Evolutionary conservation across 306 rosid genomes (phyloP).

Genomic region (Heteromeles arbutifolia): DNA sequence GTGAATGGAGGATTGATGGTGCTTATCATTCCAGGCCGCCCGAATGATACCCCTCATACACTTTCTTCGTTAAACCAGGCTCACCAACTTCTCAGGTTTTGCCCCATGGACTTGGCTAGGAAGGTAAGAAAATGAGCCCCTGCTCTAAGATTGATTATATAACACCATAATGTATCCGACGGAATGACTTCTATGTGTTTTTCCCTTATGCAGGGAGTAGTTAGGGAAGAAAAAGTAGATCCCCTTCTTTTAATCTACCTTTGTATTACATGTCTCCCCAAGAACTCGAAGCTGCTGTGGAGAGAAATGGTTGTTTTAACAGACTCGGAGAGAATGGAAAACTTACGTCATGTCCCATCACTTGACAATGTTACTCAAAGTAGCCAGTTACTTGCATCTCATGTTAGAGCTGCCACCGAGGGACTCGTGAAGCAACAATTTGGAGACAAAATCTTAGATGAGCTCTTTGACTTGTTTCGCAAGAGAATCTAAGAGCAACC

Average conservation of each 20-base stretch:
- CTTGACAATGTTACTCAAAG: background rate
- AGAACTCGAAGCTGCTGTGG: background rate
- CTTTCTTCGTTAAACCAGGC: background rate
- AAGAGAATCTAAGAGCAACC: background rate
- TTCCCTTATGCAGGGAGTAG: background rate
- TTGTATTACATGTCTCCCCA: background rate
- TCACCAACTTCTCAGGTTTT: slow-evolving; percentile 1
- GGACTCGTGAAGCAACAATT: background rate
- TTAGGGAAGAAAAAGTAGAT: background rate
- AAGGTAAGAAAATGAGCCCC: slow-evolving; percentile 10
- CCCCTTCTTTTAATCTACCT: background rate
- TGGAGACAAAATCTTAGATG: background rate
- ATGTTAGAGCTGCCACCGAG: background rate
- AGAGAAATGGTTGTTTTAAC: background rate
- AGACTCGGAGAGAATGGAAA: background rate
- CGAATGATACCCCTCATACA: background rate
- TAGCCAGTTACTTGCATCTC: background rate
- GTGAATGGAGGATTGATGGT: slow-evolving; percentile 29
- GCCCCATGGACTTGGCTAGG: slow-evolving; percentile 26
- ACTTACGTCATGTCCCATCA: background rate
- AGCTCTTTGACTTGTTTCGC: background rate
- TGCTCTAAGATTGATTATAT: background rate
- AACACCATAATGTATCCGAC: background rate
- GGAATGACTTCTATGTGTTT: background rate
- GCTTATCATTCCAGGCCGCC: slow-evolving; percentile 6